Evolutionary conservation across 2,329 filamentous ascomycete species (phyloP).

Genomic region (Triangularia setosa): DNA sequence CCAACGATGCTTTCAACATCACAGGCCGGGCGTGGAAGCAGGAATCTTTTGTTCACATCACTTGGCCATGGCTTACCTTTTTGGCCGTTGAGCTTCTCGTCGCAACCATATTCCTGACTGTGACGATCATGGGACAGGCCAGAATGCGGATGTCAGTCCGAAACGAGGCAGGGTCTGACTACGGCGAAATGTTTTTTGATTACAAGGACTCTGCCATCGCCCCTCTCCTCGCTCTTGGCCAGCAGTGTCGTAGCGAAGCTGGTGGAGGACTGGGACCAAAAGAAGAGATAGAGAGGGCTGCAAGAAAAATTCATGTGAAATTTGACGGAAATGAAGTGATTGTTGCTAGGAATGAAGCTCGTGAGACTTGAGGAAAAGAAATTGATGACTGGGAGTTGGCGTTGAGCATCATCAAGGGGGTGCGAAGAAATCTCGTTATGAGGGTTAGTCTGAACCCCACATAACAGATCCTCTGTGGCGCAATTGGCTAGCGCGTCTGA

Average conservation of each 20-base stretch:
- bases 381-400: too few relatives aligned
- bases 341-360: background rate
- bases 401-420: background rate
- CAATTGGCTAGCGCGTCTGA: slow-evolving; percentile 58
- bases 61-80: background rate
- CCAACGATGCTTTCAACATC: background rate
- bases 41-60: background rate
- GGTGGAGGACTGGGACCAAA: background rate
- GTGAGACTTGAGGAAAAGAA: background rate
- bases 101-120: background rate
- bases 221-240: background rate
- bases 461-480: slow-evolving; percentile 35
- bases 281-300: background rate
- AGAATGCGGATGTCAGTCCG: background rate
- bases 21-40: background rate
- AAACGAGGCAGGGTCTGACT: background rate
- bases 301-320: background rate
- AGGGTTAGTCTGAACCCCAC: background rate
- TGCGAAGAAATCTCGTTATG: background rate
- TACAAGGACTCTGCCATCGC: background rate
- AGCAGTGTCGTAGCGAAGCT: background rate
- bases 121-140: background rate
- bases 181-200: background rate
- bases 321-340: background rate
- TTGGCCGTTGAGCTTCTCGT: background rate